Conservation (phyloP, 768 basidiomycete species). For the Inosperma sp. region DNA sequence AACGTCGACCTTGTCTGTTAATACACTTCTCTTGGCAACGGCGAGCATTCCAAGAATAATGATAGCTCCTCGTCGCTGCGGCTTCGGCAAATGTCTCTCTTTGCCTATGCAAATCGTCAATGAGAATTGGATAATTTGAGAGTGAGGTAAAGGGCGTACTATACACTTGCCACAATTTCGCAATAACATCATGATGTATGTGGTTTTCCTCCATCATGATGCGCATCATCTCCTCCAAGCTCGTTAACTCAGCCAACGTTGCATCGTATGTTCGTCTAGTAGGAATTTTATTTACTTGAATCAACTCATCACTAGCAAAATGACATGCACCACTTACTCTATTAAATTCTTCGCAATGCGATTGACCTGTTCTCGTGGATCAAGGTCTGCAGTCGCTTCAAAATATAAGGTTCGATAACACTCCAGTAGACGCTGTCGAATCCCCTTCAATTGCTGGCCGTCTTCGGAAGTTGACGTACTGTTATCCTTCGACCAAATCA, state of each 20-base stretch:
- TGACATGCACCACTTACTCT: slow-evolving; percentile 52
- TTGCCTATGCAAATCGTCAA: slow-evolving; percentile 47
- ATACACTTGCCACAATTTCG: slow-evolving; percentile 95
- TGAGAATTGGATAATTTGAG: background rate
- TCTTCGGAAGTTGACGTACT: slow-evolving; percentile 57
- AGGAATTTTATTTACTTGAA: background rate
- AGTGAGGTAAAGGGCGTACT: slow-evolving; percentile 46
- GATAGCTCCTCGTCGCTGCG: slow-evolving; percentile 90
- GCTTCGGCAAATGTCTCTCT: slow-evolving; percentile 65
- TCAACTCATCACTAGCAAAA: background rate
- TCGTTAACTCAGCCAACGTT: slow-evolving; percentile 91
- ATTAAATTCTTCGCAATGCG: slow-evolving; percentile 97
- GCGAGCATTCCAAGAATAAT: slow-evolving; percentile 98
- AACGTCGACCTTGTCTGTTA: slow-evolving; percentile 71
- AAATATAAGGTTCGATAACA: slow-evolving; percentile 88
- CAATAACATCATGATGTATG: slow-evolving; percentile 78
- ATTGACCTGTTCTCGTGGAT: slow-evolving; percentile 82
- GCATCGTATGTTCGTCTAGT: slow-evolving; percentile 84
- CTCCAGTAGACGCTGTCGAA: slow-evolving; percentile 83
- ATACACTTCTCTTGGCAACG: slow-evolving; percentile 72
- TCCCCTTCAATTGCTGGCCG: slow-evolving; percentile 74
- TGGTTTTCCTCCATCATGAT: slow-evolving; percentile 91
- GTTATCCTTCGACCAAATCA: slow-evolving; percentile 97
- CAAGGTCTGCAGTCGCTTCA: slow-evolving; percentile 67
- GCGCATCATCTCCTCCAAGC: slow-evolving; percentile 93